These are phyloP conservation scores for Phaeosphaeriaceae sp. DNA, from an alignment of 2,329 filamentous ascomycete species.

Conservation along the genomic window DNA sequence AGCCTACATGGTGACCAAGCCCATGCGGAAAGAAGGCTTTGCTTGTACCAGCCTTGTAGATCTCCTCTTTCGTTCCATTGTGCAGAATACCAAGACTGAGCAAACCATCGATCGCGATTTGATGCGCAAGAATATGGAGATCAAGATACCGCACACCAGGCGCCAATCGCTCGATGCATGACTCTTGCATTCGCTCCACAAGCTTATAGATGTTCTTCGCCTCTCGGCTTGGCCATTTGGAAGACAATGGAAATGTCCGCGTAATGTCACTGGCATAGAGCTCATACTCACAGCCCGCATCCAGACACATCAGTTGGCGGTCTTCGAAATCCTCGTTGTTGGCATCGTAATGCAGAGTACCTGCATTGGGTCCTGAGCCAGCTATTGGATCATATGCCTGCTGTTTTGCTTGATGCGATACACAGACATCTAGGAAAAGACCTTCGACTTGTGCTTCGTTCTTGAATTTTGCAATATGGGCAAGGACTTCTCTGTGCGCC, in stretches of 20 bases:
- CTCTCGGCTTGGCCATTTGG: conserved; percentile 71
- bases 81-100: conserved; percentile 74
- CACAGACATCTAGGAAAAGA: conserved; percentile 75
- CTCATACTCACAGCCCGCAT: conserved; percentile 85
- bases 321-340: conserved; percentile 77
- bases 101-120: conserved; percentile 75
- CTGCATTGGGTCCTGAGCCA: conserved; percentile 80
- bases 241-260: conserved; percentile 80
- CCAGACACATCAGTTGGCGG: conserved; percentile 78
- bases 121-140: conserved; percentile 75
- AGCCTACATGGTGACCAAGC: conserved; percentile 86
- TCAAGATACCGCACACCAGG: conserved; percentile 75
- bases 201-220: conserved; percentile 76
- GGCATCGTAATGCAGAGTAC: conserved; percentile 83
- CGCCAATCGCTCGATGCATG: conserved; percentile 72
- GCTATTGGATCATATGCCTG: conserved; percentile 92
- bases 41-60: conserved; percentile 79
- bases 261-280: conserved; percentile 93
- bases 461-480: conserved; percentile 65
- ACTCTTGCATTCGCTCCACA: conserved; percentile 80
- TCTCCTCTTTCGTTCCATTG: conserved; percentile 70
- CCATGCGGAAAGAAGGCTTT: conserved; percentile 93
- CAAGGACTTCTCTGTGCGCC: conserved; percentile 77
- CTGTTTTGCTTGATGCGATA: conserved; percentile 72
- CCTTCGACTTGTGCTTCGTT: conserved; percentile 88